Conservation (phyloP, 306 rosid genomes). For the Medicago truncatula region MtrunA17r5.0-ANR NC_053042.1:52017001-52017500, state of each 20-base stretch:
- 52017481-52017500: conserved; percentile 70
- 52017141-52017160: conserved; percentile 31
- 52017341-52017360: conserved; percentile 49
- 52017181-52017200: conserved; percentile 30
- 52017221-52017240: conserved; percentile 9
- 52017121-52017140: conserved; percentile 74
- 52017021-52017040: conserved; percentile 10
- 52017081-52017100: conserved; percentile 74
- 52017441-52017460: conserved; percentile 89
- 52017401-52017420: conserved; percentile 17
- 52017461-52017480: conserved; percentile 80
- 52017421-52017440: conserved; percentile 57
- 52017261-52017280: conserved; percentile 70
- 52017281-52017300: conserved; percentile 83
- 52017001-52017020: conserved; percentile 28
- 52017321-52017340: conserved; percentile 92
- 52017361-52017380: conserved; percentile 3
- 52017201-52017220: not conserved
- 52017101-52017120: conserved; percentile 76
- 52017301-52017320: conserved; percentile 91
- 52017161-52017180: no score
- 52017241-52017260: conserved; percentile 25
- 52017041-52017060: conserved; percentile 34
- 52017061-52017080: conserved; percentile 91
- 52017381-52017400: conserved; percentile 15